These are phyloP conservation scores for Hordeum marinum DNA, from an alignment of 176 grass and related monocot genomes.

Conservation along the genomic window DNA sequence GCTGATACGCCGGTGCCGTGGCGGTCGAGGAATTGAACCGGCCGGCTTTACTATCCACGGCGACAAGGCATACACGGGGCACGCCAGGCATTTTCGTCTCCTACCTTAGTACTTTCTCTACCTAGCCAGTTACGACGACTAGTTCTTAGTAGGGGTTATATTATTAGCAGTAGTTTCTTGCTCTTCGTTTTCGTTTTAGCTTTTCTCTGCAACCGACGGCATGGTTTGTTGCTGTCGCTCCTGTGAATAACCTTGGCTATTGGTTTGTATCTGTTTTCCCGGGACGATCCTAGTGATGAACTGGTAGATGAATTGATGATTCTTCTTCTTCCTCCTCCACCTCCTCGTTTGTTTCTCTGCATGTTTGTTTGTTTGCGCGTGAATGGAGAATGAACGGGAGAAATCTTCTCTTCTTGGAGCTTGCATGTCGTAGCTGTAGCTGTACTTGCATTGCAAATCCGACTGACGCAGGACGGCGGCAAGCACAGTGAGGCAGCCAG, in stretches of 20 bases:
- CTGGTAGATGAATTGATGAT: neutral
- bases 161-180: neutral
- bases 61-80: slow-evolving; percentile 51
- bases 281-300: neutral
- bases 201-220: neutral
- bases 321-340: neutral
- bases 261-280: slow-evolving; percentile 22
- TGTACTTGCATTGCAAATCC: neutral
- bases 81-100: slow-evolving; percentile 49
- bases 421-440: neutral
- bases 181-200: neutral
- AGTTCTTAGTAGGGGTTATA: neutral
- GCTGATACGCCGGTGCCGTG: neutral
- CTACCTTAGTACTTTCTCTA: slow-evolving; percentile 1
- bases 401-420: neutral
- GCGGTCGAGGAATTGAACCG: neutral
- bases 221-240: neutral
- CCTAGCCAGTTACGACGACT: neutral
- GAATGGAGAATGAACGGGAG: neutral
- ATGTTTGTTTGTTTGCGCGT: neutral
- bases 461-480: neutral
- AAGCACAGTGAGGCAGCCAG: neutral
- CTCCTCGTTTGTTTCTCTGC: neutral
- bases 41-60: neutral
- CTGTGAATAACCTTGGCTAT: slow-evolving; percentile 23